These are phyloP conservation scores for Linum trigynum DNA, from an alignment of 345 rosid species.

Conservation along the genomic window DNA sequence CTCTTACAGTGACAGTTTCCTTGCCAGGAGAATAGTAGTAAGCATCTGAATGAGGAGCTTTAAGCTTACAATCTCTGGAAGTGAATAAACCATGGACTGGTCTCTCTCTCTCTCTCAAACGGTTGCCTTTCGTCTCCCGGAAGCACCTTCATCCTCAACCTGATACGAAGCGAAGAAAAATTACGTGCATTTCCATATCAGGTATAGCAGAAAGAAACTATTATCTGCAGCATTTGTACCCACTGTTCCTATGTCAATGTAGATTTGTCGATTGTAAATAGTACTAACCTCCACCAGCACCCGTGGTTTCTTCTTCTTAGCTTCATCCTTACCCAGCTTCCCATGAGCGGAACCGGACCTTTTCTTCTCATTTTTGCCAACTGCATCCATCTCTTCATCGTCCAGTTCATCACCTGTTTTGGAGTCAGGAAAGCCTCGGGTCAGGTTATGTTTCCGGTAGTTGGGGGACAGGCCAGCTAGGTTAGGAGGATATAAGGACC, in stretches of 20 bases:
- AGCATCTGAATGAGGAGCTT: too few species aligned
- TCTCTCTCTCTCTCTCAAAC: not conserved
- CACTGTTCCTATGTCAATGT: too few species aligned
- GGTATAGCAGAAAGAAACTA: not conserved
- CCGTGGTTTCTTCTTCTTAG: slow-evolving; percentile 2
- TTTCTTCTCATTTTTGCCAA: not conserved
- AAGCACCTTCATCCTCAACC: slow-evolving; percentile 1
- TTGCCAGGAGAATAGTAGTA: too few species aligned
- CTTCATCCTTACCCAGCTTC: not conserved
- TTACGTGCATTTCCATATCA: not conserved
- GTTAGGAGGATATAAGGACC: not conserved
- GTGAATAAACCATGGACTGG: too few species aligned
- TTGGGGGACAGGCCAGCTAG: too few species aligned
- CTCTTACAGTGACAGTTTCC: too few species aligned
- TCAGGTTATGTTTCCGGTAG: not conserved
- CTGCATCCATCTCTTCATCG: not conserved
- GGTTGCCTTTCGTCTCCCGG: not conserved
- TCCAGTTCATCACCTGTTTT: not conserved
- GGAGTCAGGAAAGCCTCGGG: not conserved
- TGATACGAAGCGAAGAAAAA: not conserved
- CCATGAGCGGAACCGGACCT: not conserved
- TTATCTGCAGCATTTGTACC: not conserved
- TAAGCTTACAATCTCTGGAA: too few species aligned
- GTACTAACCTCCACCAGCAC: slow-evolving; percentile 4
- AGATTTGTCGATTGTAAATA: not conserved